These are phyloP conservation scores for Diplogelasinospora grovesii DNA, from an alignment of 495 filamentous ascomycete genomes.

Conservation along the genomic window DNA sequence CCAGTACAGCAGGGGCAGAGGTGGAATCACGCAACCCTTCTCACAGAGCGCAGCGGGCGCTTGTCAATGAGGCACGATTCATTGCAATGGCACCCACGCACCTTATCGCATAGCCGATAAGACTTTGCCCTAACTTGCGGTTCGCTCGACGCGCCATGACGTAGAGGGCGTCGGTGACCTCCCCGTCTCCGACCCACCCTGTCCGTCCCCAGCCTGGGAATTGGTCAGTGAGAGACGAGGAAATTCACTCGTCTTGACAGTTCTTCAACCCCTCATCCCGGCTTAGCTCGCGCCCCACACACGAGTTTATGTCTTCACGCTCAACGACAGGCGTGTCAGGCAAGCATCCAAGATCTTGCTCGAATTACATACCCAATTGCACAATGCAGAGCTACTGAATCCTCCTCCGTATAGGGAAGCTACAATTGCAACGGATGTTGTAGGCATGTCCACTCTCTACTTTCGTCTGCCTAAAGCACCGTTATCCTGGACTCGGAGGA, in stretches of 20 bases:
- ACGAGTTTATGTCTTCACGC: too few species aligned
- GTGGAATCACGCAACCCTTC: neutral
- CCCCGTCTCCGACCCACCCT: slow-evolving; percentile 8
- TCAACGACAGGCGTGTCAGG: too few species aligned
- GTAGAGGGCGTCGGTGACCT: slow-evolving; percentile 6
- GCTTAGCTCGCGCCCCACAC: neutral
- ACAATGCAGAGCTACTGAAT: too few species aligned
- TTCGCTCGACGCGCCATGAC: slow-evolving; percentile 5
- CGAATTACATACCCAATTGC: neutral
- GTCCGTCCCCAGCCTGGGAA: slow-evolving; percentile 1
- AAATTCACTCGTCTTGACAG: neutral
- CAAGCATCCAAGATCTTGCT: neutral
- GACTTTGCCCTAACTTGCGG: neutral
- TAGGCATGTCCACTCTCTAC: too few species aligned
- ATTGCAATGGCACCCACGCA: neutral
- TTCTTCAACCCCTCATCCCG: neutral
- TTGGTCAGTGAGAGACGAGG: neutral
- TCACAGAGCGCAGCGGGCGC: neutral
- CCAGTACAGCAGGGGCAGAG: neutral
- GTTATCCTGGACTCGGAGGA: too few species aligned
- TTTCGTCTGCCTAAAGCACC: too few species aligned
- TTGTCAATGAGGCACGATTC: neutral
- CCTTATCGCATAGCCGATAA: too few species aligned
- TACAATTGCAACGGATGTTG: too few species aligned
- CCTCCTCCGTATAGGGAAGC: too few species aligned